These are phyloP conservation scores for Lipomyces sp. DNA, from an alignment of 805 yeast species.

Conservation along the genomic window DNA sequence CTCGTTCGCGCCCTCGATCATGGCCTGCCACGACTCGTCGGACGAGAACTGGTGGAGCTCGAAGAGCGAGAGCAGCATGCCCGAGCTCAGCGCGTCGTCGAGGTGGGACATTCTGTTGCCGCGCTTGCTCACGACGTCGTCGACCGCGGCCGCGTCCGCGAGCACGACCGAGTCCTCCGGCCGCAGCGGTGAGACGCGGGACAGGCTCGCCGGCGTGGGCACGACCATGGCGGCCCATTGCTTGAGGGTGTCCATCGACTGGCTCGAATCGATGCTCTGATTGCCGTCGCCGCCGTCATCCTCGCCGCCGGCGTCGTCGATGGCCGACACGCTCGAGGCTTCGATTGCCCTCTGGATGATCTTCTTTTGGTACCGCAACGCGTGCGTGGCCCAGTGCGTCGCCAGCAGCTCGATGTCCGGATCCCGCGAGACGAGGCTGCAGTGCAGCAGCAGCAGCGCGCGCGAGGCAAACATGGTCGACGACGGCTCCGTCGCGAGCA, in stretches of 20 bases:
- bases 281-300: too few relatives aligned
- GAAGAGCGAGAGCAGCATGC: slow-evolving; percentile 7
- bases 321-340: too few relatives aligned
- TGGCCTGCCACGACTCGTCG: background rate
- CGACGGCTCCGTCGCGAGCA: slow-evolving; percentile 3
- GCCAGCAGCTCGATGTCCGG: slow-evolving; percentile 2
- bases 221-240: too few relatives aligned
- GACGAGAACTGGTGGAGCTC: slow-evolving; percentile 2
- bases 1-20: slow-evolving; percentile 1
- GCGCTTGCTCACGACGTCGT: background rate
- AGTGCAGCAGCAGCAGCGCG: slow-evolving; percentile 9
- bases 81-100: slow-evolving; percentile 5
- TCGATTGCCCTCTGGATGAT: background rate
- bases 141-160: too few relatives aligned
- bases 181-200: too few relatives aligned
- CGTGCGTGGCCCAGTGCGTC: slow-evolving; percentile 7
- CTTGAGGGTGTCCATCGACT: too few relatives aligned
- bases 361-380: slow-evolving; percentile 8
- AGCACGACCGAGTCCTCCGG: too few relatives aligned
- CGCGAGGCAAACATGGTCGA: slow-evolving; percentile 14
- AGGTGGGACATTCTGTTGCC: slow-evolving; percentile 5
- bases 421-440: background rate
- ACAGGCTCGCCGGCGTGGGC: too few relatives aligned
- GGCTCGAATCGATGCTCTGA: background rate
- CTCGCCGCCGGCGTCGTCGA: too few relatives aligned